Conservation (phyloP, 148 eudicot genomes). For the Amaranthus hypochondriacus region DNA sequence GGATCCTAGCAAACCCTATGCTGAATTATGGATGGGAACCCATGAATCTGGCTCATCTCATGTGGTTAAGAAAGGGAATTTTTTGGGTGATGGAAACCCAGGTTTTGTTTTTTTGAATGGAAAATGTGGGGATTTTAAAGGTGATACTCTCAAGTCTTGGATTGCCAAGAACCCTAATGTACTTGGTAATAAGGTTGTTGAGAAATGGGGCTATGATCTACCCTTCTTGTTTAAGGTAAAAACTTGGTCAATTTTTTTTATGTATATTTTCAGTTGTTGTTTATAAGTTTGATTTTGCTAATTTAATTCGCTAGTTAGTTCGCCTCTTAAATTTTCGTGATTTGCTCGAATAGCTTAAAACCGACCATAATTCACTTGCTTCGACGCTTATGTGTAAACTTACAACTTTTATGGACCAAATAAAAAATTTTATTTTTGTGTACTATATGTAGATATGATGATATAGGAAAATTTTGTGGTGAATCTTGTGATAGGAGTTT, state of each 20-base stretch:
- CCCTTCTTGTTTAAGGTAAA: slow-evolving; percentile 91
- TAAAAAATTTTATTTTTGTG: not conserved
- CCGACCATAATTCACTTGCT: too few relatives aligned
- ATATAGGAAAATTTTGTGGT: not conserved
- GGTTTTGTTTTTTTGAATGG: slow-evolving; percentile 16
- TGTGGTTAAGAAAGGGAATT: slow-evolving; percentile 22
- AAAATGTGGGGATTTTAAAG: slow-evolving; percentile 20
- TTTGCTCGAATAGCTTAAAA: not conserved
- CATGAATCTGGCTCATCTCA: slow-evolving; percentile 82
- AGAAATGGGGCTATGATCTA: slow-evolving; percentile 66
- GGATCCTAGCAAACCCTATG: slow-evolving; percentile 49
- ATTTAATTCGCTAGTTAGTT: not conserved
- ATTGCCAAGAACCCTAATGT: slow-evolving; percentile 62
- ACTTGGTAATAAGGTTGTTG: slow-evolving; percentile 57
- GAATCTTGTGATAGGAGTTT: not conserved
- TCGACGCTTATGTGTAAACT: too few relatives aligned
- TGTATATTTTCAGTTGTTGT: not conserved
- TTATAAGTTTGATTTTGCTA: not conserved
- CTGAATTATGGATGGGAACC: slow-evolving; percentile 98
- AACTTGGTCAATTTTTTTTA: not conserved
- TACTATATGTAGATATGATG: not conserved
- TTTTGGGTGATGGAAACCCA: slow-evolving; percentile 18
- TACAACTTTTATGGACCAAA: not conserved
- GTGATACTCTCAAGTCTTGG: slow-evolving; percentile 57
- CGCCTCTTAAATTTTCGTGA: slow-evolving; percentile 7